Percentiles rank a stretch among this genome's conserved stretches.
Conservation (phyloP, 2,329 filamentous ascomycete genomes). For the Fusarium staphyleae region DNA sequence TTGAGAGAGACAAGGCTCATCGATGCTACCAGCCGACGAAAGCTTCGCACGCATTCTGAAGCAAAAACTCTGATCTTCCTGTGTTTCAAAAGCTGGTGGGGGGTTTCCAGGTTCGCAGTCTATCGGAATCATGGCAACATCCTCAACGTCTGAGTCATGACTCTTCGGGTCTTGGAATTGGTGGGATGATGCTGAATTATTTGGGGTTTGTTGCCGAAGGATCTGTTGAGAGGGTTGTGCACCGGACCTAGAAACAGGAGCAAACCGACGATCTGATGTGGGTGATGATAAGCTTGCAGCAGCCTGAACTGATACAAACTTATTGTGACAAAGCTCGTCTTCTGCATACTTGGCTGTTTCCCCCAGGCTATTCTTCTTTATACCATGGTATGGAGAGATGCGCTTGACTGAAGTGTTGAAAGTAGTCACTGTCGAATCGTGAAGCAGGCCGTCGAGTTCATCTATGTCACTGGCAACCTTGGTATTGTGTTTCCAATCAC, state of each 20-base stretch:
- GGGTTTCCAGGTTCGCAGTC: not conserved
- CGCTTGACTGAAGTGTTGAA: slow-evolving; percentile 16
- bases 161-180: not conserved
- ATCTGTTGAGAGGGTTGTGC: slow-evolving; percentile 14
- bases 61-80: slow-evolving; percentile 46
- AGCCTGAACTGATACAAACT: slow-evolving; percentile 20
- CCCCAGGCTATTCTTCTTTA: slow-evolving; percentile 1
- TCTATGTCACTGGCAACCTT: slow-evolving; percentile 17
- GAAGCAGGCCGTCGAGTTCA: slow-evolving; percentile 17
- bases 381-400: slow-evolving; percentile 16
- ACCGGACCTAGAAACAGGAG: slow-evolving; percentile 6
- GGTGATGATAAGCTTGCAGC: slow-evolving; percentile 40
- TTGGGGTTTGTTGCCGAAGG: slow-evolving; percentile 14
- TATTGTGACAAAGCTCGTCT: slow-evolving; percentile 24
- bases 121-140: not conserved
- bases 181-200: not conserved
- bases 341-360: slow-evolving; percentile 15
- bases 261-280: slow-evolving; percentile 36
- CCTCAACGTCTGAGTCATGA: too few relatives aligned
- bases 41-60: slow-evolving; percentile 39
- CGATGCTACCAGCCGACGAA: not conserved
- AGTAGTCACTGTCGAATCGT: slow-evolving; percentile 12
- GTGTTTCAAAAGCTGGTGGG: slow-evolving; percentile 34
- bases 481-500: not conserved
- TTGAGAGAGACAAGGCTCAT: not conserved